Percentiles rank a stretch among this genome's conserved stretches.
Conservation (phyloP, 192 early-diverging fungal genomes). For the Coemansia sp. region DNA sequence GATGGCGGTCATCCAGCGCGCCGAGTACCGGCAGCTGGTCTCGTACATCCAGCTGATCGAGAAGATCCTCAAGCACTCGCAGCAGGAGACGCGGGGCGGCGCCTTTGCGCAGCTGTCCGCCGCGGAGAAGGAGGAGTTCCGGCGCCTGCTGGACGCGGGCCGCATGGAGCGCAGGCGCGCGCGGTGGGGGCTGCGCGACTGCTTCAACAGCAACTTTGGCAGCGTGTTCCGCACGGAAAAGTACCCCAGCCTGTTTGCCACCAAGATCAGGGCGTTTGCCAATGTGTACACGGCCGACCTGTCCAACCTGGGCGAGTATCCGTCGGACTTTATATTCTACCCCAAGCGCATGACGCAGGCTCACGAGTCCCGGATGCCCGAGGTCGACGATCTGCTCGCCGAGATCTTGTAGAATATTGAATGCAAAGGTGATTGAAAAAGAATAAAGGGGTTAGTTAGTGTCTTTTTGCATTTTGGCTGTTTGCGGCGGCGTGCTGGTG, state of each 20-base stretch:
- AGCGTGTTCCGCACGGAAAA: slow-evolving; percentile 61
- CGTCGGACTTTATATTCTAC: slow-evolving; percentile 62
- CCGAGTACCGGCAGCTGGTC: slow-evolving; percentile 53
- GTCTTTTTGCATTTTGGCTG: not conserved
- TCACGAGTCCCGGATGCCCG: slow-evolving; percentile 51
- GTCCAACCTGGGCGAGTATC: slow-evolving; percentile 54
- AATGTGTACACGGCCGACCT: slow-evolving; percentile 57
- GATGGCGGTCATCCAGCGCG: slow-evolving; percentile 52
- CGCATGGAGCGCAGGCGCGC: slow-evolving; percentile 45
- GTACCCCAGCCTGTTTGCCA: slow-evolving; percentile 60
- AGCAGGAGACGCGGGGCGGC: slow-evolving; percentile 42
- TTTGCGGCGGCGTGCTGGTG: not conserved
- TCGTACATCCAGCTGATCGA: slow-evolving; percentile 58
- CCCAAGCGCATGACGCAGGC: slow-evolving; percentile 60
- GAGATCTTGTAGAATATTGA: slow-evolving; percentile 28
- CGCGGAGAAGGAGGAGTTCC: slow-evolving; percentile 27
- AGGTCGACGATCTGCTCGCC: slow-evolving; percentile 46
- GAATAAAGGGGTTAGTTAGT: not conserved
- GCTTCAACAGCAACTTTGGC: slow-evolving; percentile 60
- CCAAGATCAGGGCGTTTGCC: slow-evolving; percentile 56
- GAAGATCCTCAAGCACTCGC: slow-evolving; percentile 56
- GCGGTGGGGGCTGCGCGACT: slow-evolving; percentile 51
- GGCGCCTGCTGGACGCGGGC: slow-evolving; percentile 50
- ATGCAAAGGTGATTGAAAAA: no score
- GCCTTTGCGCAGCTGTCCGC: slow-evolving; percentile 20